Conservation (phyloP, 768 basidiomycete species). For the Hemileccinum rubropunctum region DNA sequence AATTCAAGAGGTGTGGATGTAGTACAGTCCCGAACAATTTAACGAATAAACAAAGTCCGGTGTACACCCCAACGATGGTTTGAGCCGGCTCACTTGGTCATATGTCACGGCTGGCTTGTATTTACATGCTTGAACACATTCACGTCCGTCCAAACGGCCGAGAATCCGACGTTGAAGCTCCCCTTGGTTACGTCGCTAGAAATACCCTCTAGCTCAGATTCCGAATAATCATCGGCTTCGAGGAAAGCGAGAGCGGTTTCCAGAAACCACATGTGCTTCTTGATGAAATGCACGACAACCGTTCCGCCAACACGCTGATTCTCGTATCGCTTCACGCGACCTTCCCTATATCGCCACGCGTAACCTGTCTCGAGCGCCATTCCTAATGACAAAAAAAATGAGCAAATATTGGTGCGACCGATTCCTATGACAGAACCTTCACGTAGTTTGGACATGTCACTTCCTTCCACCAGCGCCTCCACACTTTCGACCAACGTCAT, state of each 20-base stretch:
- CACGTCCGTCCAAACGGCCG: constrained; percentile 31
- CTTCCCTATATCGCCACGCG: constrained; percentile 75
- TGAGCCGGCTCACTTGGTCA: background rate
- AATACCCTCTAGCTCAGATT: constrained; percentile 31
- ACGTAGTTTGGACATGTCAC: constrained; percentile 68
- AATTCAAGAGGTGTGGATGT: constrained; percentile 2
- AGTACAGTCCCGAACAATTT: constrained; percentile 13
- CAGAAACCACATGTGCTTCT: constrained; percentile 94
- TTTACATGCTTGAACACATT: constrained; percentile 18
- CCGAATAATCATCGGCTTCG: constrained; percentile 71
- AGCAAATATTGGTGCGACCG: background rate
- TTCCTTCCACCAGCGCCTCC: constrained; percentile 93
- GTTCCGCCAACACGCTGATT: constrained; percentile 84
- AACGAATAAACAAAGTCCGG: constrained; percentile 20
- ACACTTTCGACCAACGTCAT: constrained; percentile 69
- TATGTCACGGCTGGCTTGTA: constrained; percentile 6
- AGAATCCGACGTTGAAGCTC: constrained; percentile 18
- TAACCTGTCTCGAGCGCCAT: constrained; percentile 56
- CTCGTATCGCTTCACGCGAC: constrained; percentile 60
- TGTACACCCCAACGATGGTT: background rate
- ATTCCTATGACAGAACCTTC: constrained; percentile 45
- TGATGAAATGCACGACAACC: constrained; percentile 94
- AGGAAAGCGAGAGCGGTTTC: constrained; percentile 90
- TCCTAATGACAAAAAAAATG: constrained; percentile 35
- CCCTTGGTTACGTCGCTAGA: constrained; percentile 8